phyloP scores from a whole-genome alignment of 495 filamentous ascomycete species.

The Friedmanniomyces endolithicus region DNA sequence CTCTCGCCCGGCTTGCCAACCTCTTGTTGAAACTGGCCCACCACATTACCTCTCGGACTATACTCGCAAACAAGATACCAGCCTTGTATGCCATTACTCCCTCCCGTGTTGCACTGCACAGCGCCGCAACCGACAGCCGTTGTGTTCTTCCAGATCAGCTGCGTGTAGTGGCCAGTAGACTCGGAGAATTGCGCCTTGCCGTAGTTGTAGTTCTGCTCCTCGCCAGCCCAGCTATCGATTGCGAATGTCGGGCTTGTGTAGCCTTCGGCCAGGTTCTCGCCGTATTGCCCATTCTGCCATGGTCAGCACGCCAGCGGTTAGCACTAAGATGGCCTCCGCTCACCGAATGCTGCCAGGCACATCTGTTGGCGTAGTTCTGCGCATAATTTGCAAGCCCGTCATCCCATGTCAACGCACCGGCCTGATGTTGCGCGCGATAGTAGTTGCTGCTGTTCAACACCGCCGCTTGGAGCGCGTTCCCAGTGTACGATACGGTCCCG shows the following conservation, averaged over 20 bases:
- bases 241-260: constrained; percentile 47
- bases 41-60: constrained; percentile 58
- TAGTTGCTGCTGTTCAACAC: constrained; percentile 55
- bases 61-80: constrained; percentile 81
- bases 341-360: constrained; percentile 52
- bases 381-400: constrained; percentile 46
- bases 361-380: constrained; percentile 38
- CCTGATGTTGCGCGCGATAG: constrained; percentile 55
- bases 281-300: constrained; percentile 48
- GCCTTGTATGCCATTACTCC: constrained; percentile 34
- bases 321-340: too few relatives aligned
- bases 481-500: constrained; percentile 1
- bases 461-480: constrained; percentile 20
- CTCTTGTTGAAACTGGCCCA: constrained; percentile 43
- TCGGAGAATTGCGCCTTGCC: constrained; percentile 42
- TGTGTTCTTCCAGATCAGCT: constrained; percentile 68
- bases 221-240: constrained; percentile 57
- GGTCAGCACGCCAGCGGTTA: too few relatives aligned
- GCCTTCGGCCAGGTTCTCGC: constrained; percentile 67
- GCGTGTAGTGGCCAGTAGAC: constrained; percentile 72
- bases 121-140: constrained; percentile 57
- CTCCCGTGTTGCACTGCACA: constrained; percentile 39
- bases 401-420: constrained; percentile 53
- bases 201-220: constrained; percentile 50
- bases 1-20: constrained; percentile 29